Percentiles rank a stretch among this genome's conserved stretches.
Conservation (phyloP, 805 yeast genomes). For the Wickerhamomyces silvicola region DNA sequence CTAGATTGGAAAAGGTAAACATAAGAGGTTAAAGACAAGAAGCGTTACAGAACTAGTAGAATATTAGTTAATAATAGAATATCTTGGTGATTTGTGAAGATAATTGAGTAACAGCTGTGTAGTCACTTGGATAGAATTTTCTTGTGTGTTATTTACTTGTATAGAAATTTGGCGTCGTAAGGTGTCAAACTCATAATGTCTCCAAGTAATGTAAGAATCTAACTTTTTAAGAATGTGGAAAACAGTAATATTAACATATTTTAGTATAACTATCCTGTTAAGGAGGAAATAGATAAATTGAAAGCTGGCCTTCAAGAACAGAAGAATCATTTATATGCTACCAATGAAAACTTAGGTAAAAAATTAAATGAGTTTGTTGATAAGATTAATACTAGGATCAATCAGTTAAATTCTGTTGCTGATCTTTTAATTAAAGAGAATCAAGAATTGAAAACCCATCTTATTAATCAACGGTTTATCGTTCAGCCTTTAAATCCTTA, state of each 20-base stretch:
- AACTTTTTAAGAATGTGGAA: neutral
- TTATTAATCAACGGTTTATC: slow-evolving; percentile 18
- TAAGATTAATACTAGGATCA: slow-evolving; percentile 15
- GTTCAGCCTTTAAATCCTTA: slow-evolving; percentile 14
- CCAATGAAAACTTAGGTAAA: slow-evolving; percentile 18
- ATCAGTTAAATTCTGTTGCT: slow-evolving; percentile 16
- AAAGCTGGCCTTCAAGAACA: slow-evolving; percentile 17
- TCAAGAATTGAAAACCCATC: slow-evolving; percentile 17
- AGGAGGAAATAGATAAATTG: slow-evolving; percentile 20
- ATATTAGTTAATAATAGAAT: too few relatives aligned
- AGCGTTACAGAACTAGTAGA: neutral
- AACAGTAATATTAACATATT: too few relatives aligned
- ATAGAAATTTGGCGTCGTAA: too few relatives aligned
- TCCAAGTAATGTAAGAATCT: neutral
- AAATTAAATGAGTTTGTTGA: slow-evolving; percentile 19
- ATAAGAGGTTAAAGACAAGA: slow-evolving; percentile 1
- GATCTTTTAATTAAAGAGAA: slow-evolving; percentile 22
- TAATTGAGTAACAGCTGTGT: too few relatives aligned
- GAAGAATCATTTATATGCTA: slow-evolving; percentile 12
- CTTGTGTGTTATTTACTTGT: too few relatives aligned
- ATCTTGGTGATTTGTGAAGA: too few relatives aligned
- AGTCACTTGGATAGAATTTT: too few relatives aligned
- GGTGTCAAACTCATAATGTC: too few relatives aligned
- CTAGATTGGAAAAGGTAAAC: slow-evolving; percentile 1
- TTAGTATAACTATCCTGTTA: too few relatives aligned